A percentile compares a stretch with the other conserved stretches of the same genome.
These are phyloP conservation scores for Auricularia heimuer DNA, from an alignment of 768 basidiomycete genomes.

Conservation along the genomic window DNA sequence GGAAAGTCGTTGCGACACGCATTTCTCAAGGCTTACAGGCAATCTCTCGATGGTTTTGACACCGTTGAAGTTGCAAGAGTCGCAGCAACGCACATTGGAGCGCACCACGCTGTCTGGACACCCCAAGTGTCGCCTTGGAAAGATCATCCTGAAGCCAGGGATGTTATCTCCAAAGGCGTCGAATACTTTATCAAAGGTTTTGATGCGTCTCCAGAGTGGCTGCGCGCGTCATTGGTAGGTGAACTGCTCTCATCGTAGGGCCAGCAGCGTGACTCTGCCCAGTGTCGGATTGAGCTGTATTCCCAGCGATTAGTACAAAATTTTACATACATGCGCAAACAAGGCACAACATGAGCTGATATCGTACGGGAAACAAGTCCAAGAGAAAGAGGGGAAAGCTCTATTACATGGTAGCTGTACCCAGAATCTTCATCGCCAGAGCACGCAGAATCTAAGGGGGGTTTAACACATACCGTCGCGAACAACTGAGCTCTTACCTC, in stretches of 20 bases:
- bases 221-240: constrained; percentile 4
- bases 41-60: constrained; percentile 6
- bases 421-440: constrained; percentile 74
- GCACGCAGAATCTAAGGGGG: constrained; percentile 63
- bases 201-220: constrained; percentile 7
- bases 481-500: constrained; percentile 44
- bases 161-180: constrained; percentile 42
- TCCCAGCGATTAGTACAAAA: background rate
- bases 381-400: background rate
- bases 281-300: background rate
- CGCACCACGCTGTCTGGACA: background rate
- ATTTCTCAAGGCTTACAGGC: constrained; percentile 37
- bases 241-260: background rate
- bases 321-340: too few relatives aligned
- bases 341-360: too few relatives aligned
- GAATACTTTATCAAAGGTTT: constrained; percentile 26
- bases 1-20: constrained; percentile 29
- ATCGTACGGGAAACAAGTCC: background rate
- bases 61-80: background rate
- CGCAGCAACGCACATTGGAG: background rate
- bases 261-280: background rate
- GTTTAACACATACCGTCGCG: background rate
- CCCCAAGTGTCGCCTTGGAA: background rate
- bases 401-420: constrained; percentile 33
- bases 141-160: constrained; percentile 25